Evolutionary conservation across 2,329 filamentous ascomycete species (phyloP), one percentile per base, ranked within the genome.

Genomic region (Ascochyta pisi): DNA sequence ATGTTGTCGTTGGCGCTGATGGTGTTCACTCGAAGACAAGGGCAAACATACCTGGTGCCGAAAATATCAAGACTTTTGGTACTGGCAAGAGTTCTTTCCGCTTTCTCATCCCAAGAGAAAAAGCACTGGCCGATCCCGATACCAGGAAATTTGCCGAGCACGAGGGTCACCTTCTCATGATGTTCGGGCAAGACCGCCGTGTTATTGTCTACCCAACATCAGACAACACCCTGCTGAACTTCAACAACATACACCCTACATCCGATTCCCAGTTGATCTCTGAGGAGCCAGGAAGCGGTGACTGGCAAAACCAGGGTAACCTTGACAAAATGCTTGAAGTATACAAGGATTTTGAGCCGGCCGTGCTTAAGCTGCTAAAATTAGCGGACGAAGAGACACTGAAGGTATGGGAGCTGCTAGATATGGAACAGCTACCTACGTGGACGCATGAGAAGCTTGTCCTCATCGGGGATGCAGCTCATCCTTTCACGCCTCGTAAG

Each of bases 391-490:
- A 69, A 48, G 68, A 73, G 7, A 73, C 70, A 10, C 40, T 77
- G 45, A 77, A 76, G 51, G 71, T 77, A 3, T 70, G 74, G 73
- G 70, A 72, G 48, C 43, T 75, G 42, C 44, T 75, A 15, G 88
- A 90, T 60, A 88, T 89, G 83, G 80, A 84, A 4, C 73, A 79
- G 1, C 70, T 90, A 15, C 79, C 82, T 0, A 78, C 73, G 0
- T 90, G 86, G 83, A 76, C 78, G 0, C 79, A 82, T 2, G 82
- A 73, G 0, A 79, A 77, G 5, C 67, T 89, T 16, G 85, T 81
- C 1, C 70, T 89, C 0, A 70, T 90, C 0, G 88, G 88, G 0
- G 88, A 90, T 66, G 86, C 88, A 0, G 88, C 86, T 0, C 88
- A 91, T 67, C 86, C 88, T 0, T 89, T 90, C 64, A 75, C 86